Percentiles rank a stretch among this genome's conserved stretches.
phyloP scores from a whole-genome alignment of 306 rosid genomes.

The Spatholobus suberectus region DNA sequence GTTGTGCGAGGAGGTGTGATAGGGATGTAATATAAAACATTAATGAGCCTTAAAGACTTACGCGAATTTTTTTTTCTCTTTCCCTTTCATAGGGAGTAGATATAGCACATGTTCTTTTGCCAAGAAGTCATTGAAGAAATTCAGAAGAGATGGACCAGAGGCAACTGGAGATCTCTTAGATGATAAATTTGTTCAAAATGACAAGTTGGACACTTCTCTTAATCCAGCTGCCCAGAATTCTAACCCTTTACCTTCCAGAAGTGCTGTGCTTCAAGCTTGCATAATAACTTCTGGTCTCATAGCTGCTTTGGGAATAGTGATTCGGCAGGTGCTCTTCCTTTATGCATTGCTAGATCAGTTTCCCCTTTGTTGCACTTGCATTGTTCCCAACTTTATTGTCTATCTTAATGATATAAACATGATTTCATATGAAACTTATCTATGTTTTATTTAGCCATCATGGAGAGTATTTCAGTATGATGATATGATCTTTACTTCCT shows the following conservation, averaged over 20 bases:
- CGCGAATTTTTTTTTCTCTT: too few relatives aligned
- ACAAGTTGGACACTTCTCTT: conserved; percentile 45
- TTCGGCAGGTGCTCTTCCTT: conserved; percentile 70
- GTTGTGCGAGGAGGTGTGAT: neutral
- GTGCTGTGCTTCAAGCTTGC: conserved; percentile 84
- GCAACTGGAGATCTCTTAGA: conserved; percentile 49
- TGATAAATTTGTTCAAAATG: conserved; percentile 54
- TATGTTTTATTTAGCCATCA: conserved; percentile 8
- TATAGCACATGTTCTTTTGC: conserved; percentile 56
- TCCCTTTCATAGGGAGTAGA: conserved; percentile 48
- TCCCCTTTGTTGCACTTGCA: neutral
- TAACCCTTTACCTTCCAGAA: conserved; percentile 61
- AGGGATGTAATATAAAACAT: neutral
- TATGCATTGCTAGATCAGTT: conserved; percentile 6
- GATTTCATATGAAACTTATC: conserved; percentile 14
- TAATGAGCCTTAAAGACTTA: too few relatives aligned
- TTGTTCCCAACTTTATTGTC: neutral
- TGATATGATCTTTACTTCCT: conserved; percentile 7
- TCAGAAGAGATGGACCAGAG: conserved; percentile 49
- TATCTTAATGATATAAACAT: conserved; percentile 15
- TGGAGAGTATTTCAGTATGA: neutral
- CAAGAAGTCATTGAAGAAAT: conserved; percentile 63
- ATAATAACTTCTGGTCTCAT: conserved; percentile 72
- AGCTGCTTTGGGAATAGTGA: conserved; percentile 69
- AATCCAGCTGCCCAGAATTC: conserved; percentile 47